A percentile compares a stretch with the other conserved stretches of the same genome.
phyloP scores from a whole-genome alignment of 768 basidiomycete genomes.

The Suillus placidus region DNA sequence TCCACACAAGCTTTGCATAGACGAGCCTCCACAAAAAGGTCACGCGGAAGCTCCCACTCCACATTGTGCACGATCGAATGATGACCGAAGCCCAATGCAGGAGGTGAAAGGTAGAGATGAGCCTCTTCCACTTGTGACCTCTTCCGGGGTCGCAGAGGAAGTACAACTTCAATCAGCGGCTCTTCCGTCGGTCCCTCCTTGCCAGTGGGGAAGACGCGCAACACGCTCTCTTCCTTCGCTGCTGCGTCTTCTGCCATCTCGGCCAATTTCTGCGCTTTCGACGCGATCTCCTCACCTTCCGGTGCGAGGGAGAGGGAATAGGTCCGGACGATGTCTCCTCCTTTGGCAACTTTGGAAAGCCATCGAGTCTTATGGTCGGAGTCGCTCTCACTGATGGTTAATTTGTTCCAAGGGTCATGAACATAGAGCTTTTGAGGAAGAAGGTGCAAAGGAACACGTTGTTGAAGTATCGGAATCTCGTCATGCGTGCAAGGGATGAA shows the following conservation, averaged over 20 bases:
- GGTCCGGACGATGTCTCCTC: constrained; percentile 30
- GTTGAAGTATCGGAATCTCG: constrained; percentile 32
- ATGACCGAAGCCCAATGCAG: constrained; percentile 45
- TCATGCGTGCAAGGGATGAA: constrained; percentile 36
- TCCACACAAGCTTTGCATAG: constrained; percentile 44
- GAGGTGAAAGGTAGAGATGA: constrained; percentile 53
- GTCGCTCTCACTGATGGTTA: constrained; percentile 18
- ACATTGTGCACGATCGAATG: constrained; percentile 56
- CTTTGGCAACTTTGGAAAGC: constrained; percentile 20
- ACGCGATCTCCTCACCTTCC: not conserved
- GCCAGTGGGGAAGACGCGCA: constrained; percentile 23
- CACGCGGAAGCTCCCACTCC: constrained; percentile 54
- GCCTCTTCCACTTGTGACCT: constrained; percentile 37
- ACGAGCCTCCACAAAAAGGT: constrained; percentile 36
- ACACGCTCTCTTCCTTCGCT: constrained; percentile 21
- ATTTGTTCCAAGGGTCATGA: constrained; percentile 45
- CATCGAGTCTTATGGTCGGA: constrained; percentile 22
- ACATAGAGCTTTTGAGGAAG: constrained; percentile 46
- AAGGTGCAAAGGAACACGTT: constrained; percentile 36
- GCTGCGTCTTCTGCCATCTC: constrained; percentile 16
- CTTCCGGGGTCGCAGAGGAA: constrained; percentile 28
- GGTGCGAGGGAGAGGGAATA: constrained; percentile 31
- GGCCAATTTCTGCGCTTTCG: constrained; percentile 4
- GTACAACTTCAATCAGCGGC: constrained; percentile 33
- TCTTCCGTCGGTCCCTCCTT: constrained; percentile 25